phyloP scores from a whole-genome alignment of 768 basidiomycete species.

The Hygrocybe coccinea region DNA sequence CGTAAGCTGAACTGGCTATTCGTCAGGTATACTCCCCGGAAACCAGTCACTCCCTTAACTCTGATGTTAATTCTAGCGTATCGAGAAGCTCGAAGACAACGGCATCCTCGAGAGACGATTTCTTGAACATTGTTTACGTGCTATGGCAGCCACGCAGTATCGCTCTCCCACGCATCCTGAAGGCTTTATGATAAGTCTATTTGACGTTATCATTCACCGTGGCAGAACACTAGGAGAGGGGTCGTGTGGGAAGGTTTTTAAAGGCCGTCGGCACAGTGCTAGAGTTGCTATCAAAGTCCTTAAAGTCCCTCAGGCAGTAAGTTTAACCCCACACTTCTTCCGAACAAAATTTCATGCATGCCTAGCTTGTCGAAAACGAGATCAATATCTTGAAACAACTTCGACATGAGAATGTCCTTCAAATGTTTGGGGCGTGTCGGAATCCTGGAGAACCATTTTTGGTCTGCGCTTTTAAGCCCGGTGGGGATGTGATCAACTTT shows the following conservation, averaged over 20 bases:
- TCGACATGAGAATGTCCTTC: background rate
- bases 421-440: background rate
- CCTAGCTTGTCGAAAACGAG: background rate
- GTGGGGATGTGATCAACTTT: background rate
- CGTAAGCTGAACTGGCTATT: no score
- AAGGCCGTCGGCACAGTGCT: background rate
- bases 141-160: no score
- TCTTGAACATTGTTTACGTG: no score
- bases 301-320: background rate
- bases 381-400: background rate
- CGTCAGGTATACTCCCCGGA: no score
- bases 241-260: background rate
- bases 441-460: background rate
- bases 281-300: background rate
- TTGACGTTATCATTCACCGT: background rate
- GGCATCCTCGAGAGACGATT: background rate
- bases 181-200: background rate
- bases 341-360: background rate
- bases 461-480: background rate
- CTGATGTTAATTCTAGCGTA: no score
- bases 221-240: background rate
- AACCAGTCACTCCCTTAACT: no score
- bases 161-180: background rate
- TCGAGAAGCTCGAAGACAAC: no score
- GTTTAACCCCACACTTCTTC: background rate